Evolutionary conservation across 441 rosid genomes (phyloP), one percentile per base, ranked within the genome.

Genomic region (Eruca vesicaria): DNA sequence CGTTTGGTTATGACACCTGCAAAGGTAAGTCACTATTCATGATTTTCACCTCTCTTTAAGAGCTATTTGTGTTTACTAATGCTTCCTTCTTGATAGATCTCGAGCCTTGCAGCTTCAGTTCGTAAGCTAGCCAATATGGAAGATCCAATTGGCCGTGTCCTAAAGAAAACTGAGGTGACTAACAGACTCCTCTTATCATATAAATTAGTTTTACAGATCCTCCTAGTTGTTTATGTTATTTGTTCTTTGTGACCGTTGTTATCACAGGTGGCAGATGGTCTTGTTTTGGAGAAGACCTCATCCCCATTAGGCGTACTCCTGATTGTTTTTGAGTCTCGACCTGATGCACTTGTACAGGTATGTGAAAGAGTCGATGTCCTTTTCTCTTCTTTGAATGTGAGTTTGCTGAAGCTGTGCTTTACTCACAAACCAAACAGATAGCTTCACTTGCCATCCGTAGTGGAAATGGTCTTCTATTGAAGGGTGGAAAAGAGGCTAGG

Each of bases 331-430:
- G 99, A 94, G 84, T 89, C 99, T 59, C 93, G 98, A 45, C 99
- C 98, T 71, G 98, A 96, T 66, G 98, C 99, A 56, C 86, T 96
- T 53, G 97, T 96, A 31, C 99, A 96, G 96, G 99, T 96, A 83
- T 9, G 66, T 52, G 28, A 35, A 23, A 57, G 35, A 70, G 38
- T 52, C 12, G 61, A 15, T 69, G n/a, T 7, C 6, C 20, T 69
- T 35, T 69, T 55, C 36, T 63, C 2, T 38, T 38, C 7, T 74
- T 53, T 80, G 78, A 96, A 92, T 78, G 99, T n/a, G n/a, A n/a
- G n/a, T n/a, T n/a, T n/a, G n/a, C n/a, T n/a, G n/a, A n/a, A n/a
- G n/a, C n/a, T n/a, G n/a, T n/a, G n/a, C n/a, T n/a, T n/a, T n/a
- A 92, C n/a, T n/a, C n/a, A n/a, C n/a, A n/a, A n/a, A n/a, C n/a